Base-by-base conservation (phyloP, 768 basidiomycete genomes). In the Lepiota brunneoincarnata region DNA sequence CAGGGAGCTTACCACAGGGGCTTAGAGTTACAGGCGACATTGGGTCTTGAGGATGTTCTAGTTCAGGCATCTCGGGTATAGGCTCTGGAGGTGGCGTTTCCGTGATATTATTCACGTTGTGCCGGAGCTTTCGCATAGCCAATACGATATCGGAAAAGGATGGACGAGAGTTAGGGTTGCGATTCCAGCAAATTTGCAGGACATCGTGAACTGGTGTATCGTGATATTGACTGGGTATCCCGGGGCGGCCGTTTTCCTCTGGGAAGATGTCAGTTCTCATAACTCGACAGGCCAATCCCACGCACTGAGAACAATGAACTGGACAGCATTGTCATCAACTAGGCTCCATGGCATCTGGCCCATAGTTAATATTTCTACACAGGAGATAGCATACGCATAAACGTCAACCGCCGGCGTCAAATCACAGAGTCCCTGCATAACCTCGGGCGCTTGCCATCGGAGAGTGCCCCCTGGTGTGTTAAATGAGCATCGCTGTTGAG, bases 361-460 rank as follows among this genome's bases (percentile, higher is more conserved):
- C 72, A 83, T 80, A 0, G 78, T 75, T 45, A 88, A 66, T 51
- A 88, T 79, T 64, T 88, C 86, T n/a, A 82, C 70, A 50, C 87
- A 88, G 51, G 75, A 76, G 46, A 90, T 84, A 0, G 83, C 80
- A 61, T 80, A 91, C 1, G 87, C 78, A 59, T 87, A 91, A 0
- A 90, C 81, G 60, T 91, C 89, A 54, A 78, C 78, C 31, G 79
- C 76, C 1, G 72, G 65, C 0, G 84, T 87, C 44, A 83, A 63
- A 15, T 68, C 64, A 15, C 67, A 72, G 14, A 66, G 60, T 1
- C 82, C 85, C 26, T 64, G 63, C 72, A 89, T 76, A 34, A 87
- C 67, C 64, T 90, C 87, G 1, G 89, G 89, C 15, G 84, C 81
- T 60, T 80, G 81, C 88, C 89, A 91, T 20, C 86, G 74, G 35